A percentile compares a stretch with the other conserved stretches of the same genome.
Evolutionary conservation across 1,284 basidiomycete species (phyloP).

Genomic region (Athelia psychrophila): DNA sequence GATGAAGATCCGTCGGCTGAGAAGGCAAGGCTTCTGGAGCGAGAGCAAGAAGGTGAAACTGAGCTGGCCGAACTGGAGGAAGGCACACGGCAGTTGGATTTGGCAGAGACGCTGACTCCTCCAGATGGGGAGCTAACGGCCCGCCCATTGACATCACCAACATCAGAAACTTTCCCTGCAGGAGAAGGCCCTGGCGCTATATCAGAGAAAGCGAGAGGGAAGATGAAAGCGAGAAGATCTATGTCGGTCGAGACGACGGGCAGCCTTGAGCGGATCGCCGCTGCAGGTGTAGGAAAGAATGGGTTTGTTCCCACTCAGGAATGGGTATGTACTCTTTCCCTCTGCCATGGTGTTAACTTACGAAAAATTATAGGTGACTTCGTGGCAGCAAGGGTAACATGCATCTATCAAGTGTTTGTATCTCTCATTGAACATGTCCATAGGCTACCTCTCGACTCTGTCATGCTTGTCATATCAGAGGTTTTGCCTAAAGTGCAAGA

Average conservation of each 20-base stretch:
- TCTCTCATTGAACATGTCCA: conserved; percentile 6
- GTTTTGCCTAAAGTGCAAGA: conserved; percentile 85
- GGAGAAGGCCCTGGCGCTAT: conserved; percentile 28
- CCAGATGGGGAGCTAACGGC: conserved; percentile 19
- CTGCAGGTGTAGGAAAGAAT: conserved; percentile 73
- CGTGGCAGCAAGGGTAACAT: conserved; percentile 82
- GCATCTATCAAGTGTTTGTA: conserved; percentile 7
- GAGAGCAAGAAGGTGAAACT: conserved; percentile 28
- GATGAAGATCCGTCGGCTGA: conserved; percentile 47
- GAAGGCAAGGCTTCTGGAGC: conserved; percentile 58
- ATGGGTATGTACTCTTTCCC: conserved; percentile 65
- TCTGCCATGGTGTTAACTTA: conserved; percentile 1
- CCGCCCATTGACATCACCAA: conserved; percentile 39
- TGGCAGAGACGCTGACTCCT: neutral
- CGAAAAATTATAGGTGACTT: conserved; percentile 54
- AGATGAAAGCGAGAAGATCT: conserved; percentile 73
- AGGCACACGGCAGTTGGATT: conserved; percentile 3
- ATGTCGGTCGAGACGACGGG: conserved; percentile 55
- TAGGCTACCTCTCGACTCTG: conserved; percentile 81
- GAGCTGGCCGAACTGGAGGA: conserved; percentile 9
- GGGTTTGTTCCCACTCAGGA: conserved; percentile 92
- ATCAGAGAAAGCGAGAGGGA: conserved; percentile 86
- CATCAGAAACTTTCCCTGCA: conserved; percentile 29
- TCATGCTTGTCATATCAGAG: conserved; percentile 84
- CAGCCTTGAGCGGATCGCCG: conserved; percentile 61